Conservation (phyloP, 2,329 filamentous ascomycete genomes). For the Cladosporium phlei region DNA sequence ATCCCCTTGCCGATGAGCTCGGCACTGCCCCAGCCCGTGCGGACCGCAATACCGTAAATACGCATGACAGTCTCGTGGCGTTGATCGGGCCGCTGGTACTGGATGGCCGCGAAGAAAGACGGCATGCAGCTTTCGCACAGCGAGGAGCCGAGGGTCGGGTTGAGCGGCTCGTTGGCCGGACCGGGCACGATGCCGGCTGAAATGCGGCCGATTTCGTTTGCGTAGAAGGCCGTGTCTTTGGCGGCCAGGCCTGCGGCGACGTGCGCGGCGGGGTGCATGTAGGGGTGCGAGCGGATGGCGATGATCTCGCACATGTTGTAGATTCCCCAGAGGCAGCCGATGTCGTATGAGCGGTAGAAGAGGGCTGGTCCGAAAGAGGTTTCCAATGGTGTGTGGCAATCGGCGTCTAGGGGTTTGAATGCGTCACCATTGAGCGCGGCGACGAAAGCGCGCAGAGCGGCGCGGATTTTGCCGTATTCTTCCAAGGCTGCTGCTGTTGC, state of each 20-base stretch:
- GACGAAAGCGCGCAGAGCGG: constrained; percentile 65
- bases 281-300: constrained; percentile 75
- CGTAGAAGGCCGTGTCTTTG: constrained; percentile 63
- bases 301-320: constrained; percentile 82
- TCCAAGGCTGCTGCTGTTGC: constrained; percentile 64
- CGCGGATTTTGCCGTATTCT: constrained; percentile 74
- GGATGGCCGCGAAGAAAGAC: constrained; percentile 79
- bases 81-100: constrained; percentile 68
- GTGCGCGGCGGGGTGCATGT: constrained; percentile 88
- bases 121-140: constrained; percentile 78
- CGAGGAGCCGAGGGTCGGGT: constrained; percentile 71
- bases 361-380: constrained; percentile 79
- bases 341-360: constrained; percentile 79
- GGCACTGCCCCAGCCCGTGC: constrained; percentile 85
- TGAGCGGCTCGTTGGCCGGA: constrained; percentile 55
- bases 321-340: constrained; percentile 81
- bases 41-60: constrained; percentile 67
- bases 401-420: constrained; percentile 69
- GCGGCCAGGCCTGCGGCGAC: constrained; percentile 77
- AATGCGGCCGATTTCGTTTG: constrained; percentile 74
- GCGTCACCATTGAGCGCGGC: constrained; percentile 60
- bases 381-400: constrained; percentile 55
- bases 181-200: constrained; percentile 60
- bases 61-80: constrained; percentile 72
- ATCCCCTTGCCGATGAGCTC: constrained; percentile 77